These are phyloP conservation scores for Lentinula detonsa DNA, from an alignment of 768 basidiomycete genomes.

Conservation along the genomic window DNA sequence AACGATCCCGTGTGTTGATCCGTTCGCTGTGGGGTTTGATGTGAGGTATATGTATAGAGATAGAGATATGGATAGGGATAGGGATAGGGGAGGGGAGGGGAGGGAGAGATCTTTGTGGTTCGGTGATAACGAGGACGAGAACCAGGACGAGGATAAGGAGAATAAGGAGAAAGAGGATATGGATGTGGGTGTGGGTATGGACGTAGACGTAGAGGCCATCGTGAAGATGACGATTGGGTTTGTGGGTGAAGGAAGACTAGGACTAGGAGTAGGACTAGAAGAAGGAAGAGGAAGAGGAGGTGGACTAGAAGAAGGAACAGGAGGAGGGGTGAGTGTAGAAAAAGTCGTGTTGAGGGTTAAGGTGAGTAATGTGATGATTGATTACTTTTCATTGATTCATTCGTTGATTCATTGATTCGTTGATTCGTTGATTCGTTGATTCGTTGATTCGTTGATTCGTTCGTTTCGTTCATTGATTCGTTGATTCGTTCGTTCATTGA, in stretches of 20 bases:
- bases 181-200: too few relatives aligned
- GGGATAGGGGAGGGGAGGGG: too few relatives aligned
- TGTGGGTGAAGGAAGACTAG: slow-evolving; percentile 22
- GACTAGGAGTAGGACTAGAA: too few relatives aligned
- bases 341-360: slow-evolving; percentile 37
- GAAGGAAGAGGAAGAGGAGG: not conserved
- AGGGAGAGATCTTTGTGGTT: slow-evolving; percentile 7
- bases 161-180: too few relatives aligned
- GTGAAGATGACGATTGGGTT: slow-evolving; percentile 47
- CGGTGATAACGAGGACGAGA: too few relatives aligned
- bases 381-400: not conserved
- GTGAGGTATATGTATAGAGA: slow-evolving; percentile 55
- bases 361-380: slow-evolving; percentile 31
- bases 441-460: too few relatives aligned
- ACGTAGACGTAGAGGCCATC: slow-evolving; percentile 41
- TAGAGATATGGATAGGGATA: slow-evolving; percentile 41
- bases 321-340: slow-evolving; percentile 31
- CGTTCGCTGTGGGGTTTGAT: slow-evolving; percentile 49
- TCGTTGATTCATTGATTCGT: too few relatives aligned
- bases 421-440: too few relatives aligned
- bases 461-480: too few relatives aligned
- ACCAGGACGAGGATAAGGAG: too few relatives aligned
- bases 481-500: too few relatives aligned
- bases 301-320: not conserved
- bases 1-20: slow-evolving; percentile 56